Conservation (phyloP, 2,329 filamentous ascomycete species). For the Trichoderma lentiforme region DNA sequence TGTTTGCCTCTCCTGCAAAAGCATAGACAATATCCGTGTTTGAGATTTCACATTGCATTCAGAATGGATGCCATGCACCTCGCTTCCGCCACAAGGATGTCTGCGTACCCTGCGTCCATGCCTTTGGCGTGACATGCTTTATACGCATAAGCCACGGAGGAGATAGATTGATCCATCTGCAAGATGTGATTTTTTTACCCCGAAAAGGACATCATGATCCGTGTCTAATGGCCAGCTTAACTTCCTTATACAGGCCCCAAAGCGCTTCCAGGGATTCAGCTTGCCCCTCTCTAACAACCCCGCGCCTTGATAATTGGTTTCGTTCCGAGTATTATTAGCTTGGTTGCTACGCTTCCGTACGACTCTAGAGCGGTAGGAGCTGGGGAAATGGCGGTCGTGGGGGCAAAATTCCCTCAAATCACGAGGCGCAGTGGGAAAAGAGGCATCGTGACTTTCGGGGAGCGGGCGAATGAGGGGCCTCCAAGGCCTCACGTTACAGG, state of each 20-base stretch:
- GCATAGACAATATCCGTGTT: neutral
- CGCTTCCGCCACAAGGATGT: neutral
- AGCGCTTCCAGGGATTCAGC: neutral
- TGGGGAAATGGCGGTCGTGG: neutral
- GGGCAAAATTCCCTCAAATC: neutral
- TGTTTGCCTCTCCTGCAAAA: neutral
- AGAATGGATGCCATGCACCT: neutral
- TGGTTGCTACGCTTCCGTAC: neutral
- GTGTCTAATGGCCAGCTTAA: neutral
- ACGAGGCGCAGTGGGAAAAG: neutral
- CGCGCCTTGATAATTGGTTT: neutral
- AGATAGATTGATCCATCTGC: neutral
- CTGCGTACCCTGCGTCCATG: neutral
- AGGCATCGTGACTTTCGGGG: neutral
- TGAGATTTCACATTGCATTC: neutral
- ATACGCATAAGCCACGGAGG: neutral
- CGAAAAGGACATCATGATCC: neutral
- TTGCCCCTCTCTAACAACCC: neutral
- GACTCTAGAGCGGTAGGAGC: neutral
- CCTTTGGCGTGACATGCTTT: neutral
- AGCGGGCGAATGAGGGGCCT: neutral
- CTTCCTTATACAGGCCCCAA: neutral
- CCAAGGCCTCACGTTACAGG: neutral
- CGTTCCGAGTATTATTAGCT: neutral
- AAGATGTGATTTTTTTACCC: slow-evolving; percentile 2